Evolutionary conservation across 1,284 basidiomycete species (phyloP), one percentile per base, ranked within the genome.

Genomic region (Lentinula novae-zelandiae): DNA sequence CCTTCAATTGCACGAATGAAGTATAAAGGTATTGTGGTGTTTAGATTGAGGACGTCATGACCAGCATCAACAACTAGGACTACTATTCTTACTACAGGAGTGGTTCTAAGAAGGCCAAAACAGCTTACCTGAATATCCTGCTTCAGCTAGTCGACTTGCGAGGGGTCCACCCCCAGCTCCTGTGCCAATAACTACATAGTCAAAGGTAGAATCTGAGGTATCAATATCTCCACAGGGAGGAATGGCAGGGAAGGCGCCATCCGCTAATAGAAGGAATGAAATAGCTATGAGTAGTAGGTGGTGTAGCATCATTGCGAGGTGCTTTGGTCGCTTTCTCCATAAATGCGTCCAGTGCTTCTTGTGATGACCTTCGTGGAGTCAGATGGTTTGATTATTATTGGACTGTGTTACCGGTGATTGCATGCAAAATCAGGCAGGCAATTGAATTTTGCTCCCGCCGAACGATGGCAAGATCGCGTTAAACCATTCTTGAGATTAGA

Each of bases 141-240:
- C 53, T 60, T 68, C 67, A 13, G 66, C 67, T 48, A 70, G 56
- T 10, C 69, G 63, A n/a, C 67, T 66, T 7, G 69, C 68, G 52
- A 70, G 42, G 7, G 69, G 67, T 1, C 68, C 68, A 27, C 69
- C 69, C 10, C 68, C 69, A n/a, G 62, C 67, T 38, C 69, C 69
- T 15, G 68, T 53, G 10, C 67, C 67, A 20, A 70, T 62, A 1
- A 69, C 64, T 12, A 67, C 63, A 53, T 65, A 72, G 56, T 72
- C 71, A 52, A 65, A 71, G 9, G 67, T 39, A 15, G 51, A 31
- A 27, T 51, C 36, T n/a, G 44, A 46, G 8, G 44, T 17, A 22
- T 27, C 27, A 27, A 27, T 27, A 3, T 60, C 53, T 6, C 48
- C 31, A 42, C 62, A 63, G n/a, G 38, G 38, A 20, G 49, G 58